phyloP scores from a whole-genome alignment of 768 basidiomycete species.

The Coprinopsis cinerea region DNA sequence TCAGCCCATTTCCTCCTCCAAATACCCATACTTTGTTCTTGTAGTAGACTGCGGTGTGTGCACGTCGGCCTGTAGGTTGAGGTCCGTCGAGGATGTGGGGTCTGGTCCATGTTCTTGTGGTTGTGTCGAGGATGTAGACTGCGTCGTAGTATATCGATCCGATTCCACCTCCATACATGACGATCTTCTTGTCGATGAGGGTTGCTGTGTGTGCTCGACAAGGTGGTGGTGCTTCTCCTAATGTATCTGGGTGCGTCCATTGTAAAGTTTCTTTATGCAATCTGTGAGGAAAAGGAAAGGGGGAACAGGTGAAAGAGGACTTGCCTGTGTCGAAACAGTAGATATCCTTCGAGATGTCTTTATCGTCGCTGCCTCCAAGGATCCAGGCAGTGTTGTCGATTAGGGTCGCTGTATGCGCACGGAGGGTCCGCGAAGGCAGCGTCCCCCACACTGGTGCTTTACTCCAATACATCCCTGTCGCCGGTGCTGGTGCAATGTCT shows the following conservation, averaged over 20 bases:
- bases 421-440: conserved; percentile 61
- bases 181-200: conserved; percentile 70
- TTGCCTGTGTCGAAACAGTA: conserved; percentile 83
- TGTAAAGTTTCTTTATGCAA: conserved; percentile 69
- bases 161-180: conserved; percentile 85
- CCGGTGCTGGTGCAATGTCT: conserved; percentile 54
- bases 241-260: conserved; percentile 74
- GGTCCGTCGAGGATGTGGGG: conserved; percentile 36
- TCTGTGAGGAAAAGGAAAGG: neutral
- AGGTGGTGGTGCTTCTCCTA: conserved; percentile 76
- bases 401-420: conserved; percentile 80
- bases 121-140: conserved; percentile 79
- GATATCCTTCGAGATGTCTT: conserved; percentile 66
- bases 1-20: conserved; percentile 89
- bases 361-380: conserved; percentile 86
- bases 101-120: conserved; percentile 57
- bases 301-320: conserved; percentile 11
- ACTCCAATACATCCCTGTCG: conserved; percentile 84
- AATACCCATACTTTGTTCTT: conserved; percentile 75
- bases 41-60: conserved; percentile 81
- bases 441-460: conserved; percentile 72
- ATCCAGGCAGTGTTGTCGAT: conserved; percentile 82
- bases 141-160: conserved; percentile 78
- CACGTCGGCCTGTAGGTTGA: conserved; percentile 65
- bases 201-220: conserved; percentile 88